Evolutionary conservation across 768 basidiomycete genomes (phyloP).

Genomic region (Lactifluus echinatus): DNA sequence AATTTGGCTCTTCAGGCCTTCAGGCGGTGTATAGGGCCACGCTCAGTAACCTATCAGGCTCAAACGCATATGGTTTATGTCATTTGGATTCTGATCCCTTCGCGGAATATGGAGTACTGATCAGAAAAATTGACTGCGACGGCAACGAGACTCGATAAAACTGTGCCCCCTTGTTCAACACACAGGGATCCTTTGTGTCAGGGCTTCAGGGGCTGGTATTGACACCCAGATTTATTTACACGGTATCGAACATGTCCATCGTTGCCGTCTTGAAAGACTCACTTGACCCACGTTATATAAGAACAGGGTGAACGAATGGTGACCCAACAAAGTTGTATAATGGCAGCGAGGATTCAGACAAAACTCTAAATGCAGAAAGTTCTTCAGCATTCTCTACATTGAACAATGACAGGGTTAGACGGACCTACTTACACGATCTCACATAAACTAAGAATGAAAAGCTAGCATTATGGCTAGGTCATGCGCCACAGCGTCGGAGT

Average conservation of each 20-base stretch:
- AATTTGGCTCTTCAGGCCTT: no score
- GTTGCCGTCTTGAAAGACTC: background rate
- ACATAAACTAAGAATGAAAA: conserved; percentile 5
- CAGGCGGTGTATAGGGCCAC: background rate
- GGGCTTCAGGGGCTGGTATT: background rate
- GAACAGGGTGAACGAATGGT: background rate
- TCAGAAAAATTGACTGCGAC: background rate
- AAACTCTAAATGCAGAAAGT: conserved; percentile 1
- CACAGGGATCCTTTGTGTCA: no score
- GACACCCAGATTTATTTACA: background rate
- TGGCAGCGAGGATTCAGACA: conserved; percentile 3
- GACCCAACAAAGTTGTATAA: conserved; percentile 1
- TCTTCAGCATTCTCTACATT: background rate
- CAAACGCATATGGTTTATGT: background rate
- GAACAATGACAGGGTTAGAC: background rate
- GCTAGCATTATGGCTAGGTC: conserved; percentile 2
- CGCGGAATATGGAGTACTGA: background rate
- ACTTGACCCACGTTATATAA: background rate
- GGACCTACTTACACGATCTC: conserved; percentile 12
- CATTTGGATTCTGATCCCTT: background rate
- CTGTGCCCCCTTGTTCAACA: no score
- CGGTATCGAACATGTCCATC: no score
- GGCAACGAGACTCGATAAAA: background rate
- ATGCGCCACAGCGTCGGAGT: background rate
- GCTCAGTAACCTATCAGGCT: background rate